Base-by-base conservation (phyloP, 768 basidiomycete genomes). In the Agaricus bisporus region DNA sequence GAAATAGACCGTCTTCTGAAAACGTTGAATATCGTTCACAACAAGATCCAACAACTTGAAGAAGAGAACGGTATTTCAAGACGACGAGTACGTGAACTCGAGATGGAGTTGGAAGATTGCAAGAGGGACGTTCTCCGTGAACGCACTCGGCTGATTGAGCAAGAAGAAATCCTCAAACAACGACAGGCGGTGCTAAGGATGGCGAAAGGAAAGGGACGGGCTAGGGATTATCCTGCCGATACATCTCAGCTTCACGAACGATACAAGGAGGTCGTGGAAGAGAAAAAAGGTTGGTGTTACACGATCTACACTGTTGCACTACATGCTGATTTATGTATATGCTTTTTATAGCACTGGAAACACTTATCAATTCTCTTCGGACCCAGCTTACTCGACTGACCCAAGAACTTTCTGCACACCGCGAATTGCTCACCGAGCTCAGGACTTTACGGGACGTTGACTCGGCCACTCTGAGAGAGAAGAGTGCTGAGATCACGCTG, bases 11-110 rank as follows among this genome's bases (percentile, higher is more conserved):
- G 81, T 36, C 72, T 90, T 1, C 61, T 85, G 6, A 74, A 77
- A 4, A 85, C 81, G 3, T 74, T 91, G 17, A 81, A 73, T 49
- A 68, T 72, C 6, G 80, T 88, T 10, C 91, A 88, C 58, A 68
- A 74, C 26, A 84, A 88, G 57, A 72, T 95, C 8, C 73, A 81
- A 14, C 77, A 85, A 37, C 77, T 95, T 3, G 89, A 94, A 60
- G 78, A 81, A 0, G 90, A 95, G 62, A 95, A 95, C 59, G 74
- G 83, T 4, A 79, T 90, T 8, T 92, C 91, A 4, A 77, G 90
- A 1, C 75, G 88, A 22, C 77, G 92, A 15, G 88, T 97, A n/a
- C 72, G 83, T 36, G 93, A 95, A 63, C 76, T 97, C 2, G 94
- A 97, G 67, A 72, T 78, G 51, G 94, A 95, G 64, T 75, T 97